Evolutionary conservation across 2,329 filamentous ascomycete genomes (phyloP).

Genomic region (Clonostachys sp.): DNA sequence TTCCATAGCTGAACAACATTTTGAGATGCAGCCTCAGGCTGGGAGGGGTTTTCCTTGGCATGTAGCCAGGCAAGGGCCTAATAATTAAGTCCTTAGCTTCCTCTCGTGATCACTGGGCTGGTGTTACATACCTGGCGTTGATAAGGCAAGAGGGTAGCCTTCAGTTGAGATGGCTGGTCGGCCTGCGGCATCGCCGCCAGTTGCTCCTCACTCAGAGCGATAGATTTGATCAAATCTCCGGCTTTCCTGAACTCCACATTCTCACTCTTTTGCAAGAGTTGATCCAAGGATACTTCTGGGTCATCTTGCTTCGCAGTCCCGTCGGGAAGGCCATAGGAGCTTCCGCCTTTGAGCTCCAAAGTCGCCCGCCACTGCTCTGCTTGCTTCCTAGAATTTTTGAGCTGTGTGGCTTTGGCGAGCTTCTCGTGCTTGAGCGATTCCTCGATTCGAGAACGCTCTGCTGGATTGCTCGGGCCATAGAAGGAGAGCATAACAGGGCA

Average conservation of each 20-base stretch:
- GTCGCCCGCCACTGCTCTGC: conserved; percentile 47
- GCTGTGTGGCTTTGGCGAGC: conserved; percentile 54
- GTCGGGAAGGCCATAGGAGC: conserved; percentile 17
- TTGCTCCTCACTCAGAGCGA: conserved; percentile 67
- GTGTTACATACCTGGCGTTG: conserved; percentile 54
- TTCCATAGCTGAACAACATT: conserved; percentile 76
- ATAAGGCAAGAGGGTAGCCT: conserved; percentile 70
- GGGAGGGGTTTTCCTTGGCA: conserved; percentile 65
- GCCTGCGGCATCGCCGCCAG: conserved; percentile 70
- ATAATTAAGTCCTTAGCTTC: background rate
- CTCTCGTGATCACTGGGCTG: background rate
- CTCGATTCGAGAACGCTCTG: conserved; percentile 49
- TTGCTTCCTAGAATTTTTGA: conserved; percentile 47
- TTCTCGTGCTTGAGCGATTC: conserved; percentile 58
- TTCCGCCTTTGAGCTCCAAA: conserved; percentile 29
- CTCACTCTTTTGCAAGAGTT: conserved; percentile 63
- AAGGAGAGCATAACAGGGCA: conserved; percentile 68
- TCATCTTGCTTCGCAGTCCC: conserved; percentile 8
- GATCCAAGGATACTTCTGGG: conserved; percentile 44
- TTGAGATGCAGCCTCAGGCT: conserved; percentile 53
- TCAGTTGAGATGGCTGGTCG: conserved; percentile 59
- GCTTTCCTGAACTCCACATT: conserved; percentile 63
- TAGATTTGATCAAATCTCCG: conserved; percentile 60
- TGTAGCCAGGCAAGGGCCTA: conserved; percentile 80
- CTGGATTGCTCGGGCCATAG: conserved; percentile 60